phyloP scores from a whole-genome alignment of 257 asterid species.

The Penstemon barbatus region DNA sequence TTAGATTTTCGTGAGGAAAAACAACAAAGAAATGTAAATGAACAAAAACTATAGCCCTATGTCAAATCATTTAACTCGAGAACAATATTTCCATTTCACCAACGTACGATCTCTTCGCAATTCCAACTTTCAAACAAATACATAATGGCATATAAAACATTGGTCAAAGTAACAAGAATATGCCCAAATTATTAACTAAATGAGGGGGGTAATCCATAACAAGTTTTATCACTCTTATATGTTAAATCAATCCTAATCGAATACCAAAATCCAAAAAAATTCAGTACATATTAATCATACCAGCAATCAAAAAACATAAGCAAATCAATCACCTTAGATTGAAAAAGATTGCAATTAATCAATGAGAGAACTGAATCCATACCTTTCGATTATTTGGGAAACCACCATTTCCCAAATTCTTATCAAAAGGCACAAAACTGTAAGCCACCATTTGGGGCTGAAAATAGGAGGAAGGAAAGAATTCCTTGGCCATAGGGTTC shows the following conservation, averaged over 20 bases:
- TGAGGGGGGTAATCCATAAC: neutral
- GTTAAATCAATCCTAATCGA: conserved; percentile 11
- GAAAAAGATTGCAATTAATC: conserved; percentile 3
- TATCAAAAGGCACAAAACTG: conserved; percentile 47
- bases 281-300: no score
- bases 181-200: neutral
- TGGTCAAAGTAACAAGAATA: conserved; percentile 1
- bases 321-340: no score
- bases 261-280: conserved; percentile 21
- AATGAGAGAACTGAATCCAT: conserved; percentile 27
- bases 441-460: conserved; percentile 51
- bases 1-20: no score
- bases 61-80: neutral
- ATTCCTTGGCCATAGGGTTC: conserved; percentile 93
- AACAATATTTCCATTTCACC: neutral
- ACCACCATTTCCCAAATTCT: conserved; percentile 53
- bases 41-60: no score
- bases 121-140: conserved; percentile 15
- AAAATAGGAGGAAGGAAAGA: conserved; percentile 68
- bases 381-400: conserved; percentile 68
- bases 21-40: no score
- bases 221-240: conserved; percentile 5
- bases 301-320: no score
- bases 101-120: conserved; percentile 17
- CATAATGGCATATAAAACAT: neutral